phyloP scores from a whole-genome alignment of 306 rosid species.

The Pterocarpus santalinus region DNA sequence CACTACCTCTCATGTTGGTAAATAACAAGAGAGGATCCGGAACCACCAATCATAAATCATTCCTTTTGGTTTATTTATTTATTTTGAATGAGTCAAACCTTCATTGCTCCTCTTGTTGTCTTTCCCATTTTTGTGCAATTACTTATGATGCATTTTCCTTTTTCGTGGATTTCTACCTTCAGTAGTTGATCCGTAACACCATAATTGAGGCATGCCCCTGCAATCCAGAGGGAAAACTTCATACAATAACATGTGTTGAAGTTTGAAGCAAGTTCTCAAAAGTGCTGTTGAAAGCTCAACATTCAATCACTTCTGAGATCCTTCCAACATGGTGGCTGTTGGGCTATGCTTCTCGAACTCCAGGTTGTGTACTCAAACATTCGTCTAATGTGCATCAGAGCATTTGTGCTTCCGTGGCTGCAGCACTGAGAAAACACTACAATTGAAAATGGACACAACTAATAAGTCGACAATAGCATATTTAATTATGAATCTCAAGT shows the following conservation, averaged over 20 bases:
- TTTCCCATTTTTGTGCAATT: not conserved
- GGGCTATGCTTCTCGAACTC: slow-evolving; percentile 15
- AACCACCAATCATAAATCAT: not conserved
- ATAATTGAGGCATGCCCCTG: not conserved
- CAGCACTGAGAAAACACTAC: not conserved
- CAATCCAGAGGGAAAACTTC: not conserved
- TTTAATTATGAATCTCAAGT: not conserved
- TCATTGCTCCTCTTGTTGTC: not conserved
- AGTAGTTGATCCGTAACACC: not conserved
- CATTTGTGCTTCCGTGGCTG: not conserved
- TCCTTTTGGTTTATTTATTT: not conserved
- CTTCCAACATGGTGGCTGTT: slow-evolving; percentile 6
- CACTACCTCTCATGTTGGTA: not conserved
- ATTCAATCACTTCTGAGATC: not conserved
- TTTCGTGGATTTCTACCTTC: not conserved
- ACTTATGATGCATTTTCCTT: not conserved
- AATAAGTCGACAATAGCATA: not conserved
- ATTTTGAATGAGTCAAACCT: not conserved
- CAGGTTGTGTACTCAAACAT: not conserved
- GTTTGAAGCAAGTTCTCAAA: slow-evolving; percentile 7
- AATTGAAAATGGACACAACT: too few relatives aligned
- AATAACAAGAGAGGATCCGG: not conserved
- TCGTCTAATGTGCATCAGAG: not conserved
- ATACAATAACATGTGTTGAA: not conserved
- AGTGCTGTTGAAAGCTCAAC: not conserved